These are phyloP conservation scores for Arthroderma sp. DNA, from an alignment of 2,329 filamentous ascomycete species.

Conservation along the genomic window DNA sequence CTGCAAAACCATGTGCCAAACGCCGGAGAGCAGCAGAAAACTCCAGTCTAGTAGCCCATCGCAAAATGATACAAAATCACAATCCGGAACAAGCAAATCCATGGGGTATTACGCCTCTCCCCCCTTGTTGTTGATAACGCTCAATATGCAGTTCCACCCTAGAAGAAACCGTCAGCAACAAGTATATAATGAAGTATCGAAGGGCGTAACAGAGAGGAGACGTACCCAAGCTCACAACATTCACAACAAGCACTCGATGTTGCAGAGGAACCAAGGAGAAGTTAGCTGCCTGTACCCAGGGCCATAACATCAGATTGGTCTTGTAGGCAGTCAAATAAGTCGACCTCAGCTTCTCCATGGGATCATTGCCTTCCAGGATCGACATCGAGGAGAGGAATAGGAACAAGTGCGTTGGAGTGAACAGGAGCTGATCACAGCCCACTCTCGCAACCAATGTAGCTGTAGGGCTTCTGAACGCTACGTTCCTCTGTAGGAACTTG, in stretches of 20 bases:
- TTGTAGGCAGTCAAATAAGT: conserved; percentile 59
- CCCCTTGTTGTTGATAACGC: conserved; percentile 39
- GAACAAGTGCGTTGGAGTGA: conserved; percentile 71
- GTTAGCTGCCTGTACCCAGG: conserved; percentile 69
- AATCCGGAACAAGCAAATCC: too few relatives aligned
- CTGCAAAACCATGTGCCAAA: too few relatives aligned
- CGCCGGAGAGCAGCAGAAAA: too few relatives aligned
- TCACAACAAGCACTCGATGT: conserved; percentile 74
- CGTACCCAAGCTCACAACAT: conserved; percentile 59
- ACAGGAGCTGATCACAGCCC: conserved; percentile 64
- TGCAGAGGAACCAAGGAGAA: conserved; percentile 77
- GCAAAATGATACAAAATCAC: too few relatives aligned
- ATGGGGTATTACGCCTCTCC: neutral
- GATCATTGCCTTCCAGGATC: conserved; percentile 56
- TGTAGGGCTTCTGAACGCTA: conserved; percentile 52
- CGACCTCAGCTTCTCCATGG: conserved; percentile 55
- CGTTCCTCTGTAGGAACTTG: conserved; percentile 57
- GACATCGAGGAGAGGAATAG: conserved; percentile 78
- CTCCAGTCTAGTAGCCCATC: too few relatives aligned
- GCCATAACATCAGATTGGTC: conserved; percentile 85
- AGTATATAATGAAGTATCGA: neutral
- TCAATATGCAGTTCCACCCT: conserved; percentile 49
- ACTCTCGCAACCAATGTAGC: conserved; percentile 66
- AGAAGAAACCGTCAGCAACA: conserved; percentile 1
- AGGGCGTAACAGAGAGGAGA: conserved; percentile 7